Conservation (phyloP, 2,329 filamentous ascomycete genomes). For the Byssothecium circinans region DNA sequence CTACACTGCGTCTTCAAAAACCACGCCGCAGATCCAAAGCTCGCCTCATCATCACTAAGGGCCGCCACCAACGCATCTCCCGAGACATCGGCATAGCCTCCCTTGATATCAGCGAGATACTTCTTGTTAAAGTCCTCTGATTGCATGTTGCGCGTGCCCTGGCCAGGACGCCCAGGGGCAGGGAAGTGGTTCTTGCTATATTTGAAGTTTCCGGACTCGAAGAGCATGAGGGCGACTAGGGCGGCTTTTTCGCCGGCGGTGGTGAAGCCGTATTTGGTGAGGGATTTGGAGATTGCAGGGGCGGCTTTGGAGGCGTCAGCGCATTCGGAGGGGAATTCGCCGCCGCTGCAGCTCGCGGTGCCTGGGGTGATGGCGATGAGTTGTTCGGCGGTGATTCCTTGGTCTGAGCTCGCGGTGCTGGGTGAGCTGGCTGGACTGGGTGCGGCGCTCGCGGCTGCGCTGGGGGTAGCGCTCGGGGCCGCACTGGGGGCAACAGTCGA, state of each 20-base stretch:
- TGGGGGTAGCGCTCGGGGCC: not conserved
- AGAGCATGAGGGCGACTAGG: conserved; percentile 69
- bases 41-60: conserved; percentile 52
- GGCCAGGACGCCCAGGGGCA: conserved; percentile 64
- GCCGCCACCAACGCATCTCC: conserved; percentile 53
- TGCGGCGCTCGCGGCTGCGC: not conserved
- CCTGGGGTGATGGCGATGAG: conserved; percentile 60
- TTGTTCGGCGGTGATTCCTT: conserved; percentile 18
- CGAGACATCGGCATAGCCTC: conserved; percentile 3
- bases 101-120: conserved; percentile 56
- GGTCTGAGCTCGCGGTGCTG: not conserved
- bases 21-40: conserved; percentile 64
- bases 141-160: conserved; percentile 73
- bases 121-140: conserved; percentile 56
- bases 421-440: too few species aligned
- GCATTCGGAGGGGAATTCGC: conserved; percentile 59
- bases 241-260: conserved; percentile 66
- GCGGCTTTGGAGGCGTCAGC: conserved; percentile 60
- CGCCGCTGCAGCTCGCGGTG: conserved; percentile 57
- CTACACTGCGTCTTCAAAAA: conserved; percentile 60
- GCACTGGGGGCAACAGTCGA: not conserved
- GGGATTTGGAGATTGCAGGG: conserved; percentile 57
- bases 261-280: conserved; percentile 60
- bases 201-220: conserved; percentile 69
- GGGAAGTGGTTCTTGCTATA: conserved; percentile 68